Evolutionary conservation across 495 filamentous ascomycete genomes (phyloP).

Genomic region (Lasiosphaeriaceae sp.): DNA sequence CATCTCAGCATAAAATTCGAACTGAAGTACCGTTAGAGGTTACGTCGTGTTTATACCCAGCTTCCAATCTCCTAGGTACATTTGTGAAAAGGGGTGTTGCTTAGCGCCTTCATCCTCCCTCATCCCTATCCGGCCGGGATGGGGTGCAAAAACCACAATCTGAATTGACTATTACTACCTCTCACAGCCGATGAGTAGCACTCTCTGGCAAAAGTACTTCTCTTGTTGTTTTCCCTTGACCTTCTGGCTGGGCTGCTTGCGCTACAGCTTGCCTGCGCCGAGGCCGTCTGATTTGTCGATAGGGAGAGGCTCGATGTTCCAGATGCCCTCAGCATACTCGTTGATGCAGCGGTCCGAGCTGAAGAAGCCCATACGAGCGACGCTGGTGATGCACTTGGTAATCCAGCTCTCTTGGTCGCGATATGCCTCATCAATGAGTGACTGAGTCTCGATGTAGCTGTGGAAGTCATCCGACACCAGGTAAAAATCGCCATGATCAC

Average conservation of each 20-base stretch:
- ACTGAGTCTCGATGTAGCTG: constrained; percentile 85
- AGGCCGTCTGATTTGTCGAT: constrained; percentile 21
- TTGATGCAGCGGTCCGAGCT: constrained; percentile 93
- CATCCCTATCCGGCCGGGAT: too few species aligned
- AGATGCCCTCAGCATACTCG: constrained; percentile 96
- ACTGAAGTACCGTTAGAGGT: too few species aligned
- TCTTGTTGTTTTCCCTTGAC: background rate
- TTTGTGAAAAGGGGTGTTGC: too few species aligned
- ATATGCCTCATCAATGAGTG: constrained; percentile 85
- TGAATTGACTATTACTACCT: background rate
- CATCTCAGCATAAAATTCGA: too few species aligned
- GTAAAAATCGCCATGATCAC: constrained; percentile 94
- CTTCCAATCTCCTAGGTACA: too few species aligned
- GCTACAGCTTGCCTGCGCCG: constrained; percentile 3
- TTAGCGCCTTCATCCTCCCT: too few species aligned
- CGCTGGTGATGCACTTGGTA: constrained; percentile 80
- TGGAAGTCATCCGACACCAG: constrained; percentile 96
- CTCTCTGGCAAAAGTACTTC: background rate
- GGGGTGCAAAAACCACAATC: too few species aligned
- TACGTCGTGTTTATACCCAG: too few species aligned
- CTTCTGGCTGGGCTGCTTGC: background rate
- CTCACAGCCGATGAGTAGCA: background rate
- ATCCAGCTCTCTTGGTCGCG: constrained; percentile 88
- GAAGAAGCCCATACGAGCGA: constrained; percentile 94
- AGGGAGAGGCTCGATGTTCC: constrained; percentile 82